A percentile compares a stretch with the other conserved stretches of the same genome.
Conservation (phyloP, 805 yeast species). For the Starmerella potacharoeniae region DNA sequence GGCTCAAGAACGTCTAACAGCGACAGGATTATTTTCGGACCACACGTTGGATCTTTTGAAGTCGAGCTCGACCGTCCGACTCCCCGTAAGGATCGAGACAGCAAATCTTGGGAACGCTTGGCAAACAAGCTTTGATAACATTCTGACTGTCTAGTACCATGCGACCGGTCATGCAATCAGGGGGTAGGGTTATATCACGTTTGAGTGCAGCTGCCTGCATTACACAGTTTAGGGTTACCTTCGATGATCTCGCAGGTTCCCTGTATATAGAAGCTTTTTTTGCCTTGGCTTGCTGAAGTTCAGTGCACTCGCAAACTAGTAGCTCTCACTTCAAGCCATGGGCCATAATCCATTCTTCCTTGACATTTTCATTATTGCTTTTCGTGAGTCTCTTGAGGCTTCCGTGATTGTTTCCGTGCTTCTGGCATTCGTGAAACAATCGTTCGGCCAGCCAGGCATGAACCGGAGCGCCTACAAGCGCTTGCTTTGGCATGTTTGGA, state of each 20-base stretch:
- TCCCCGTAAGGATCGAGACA: too few species aligned
- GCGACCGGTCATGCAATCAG: background rate
- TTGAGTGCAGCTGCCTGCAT: background rate
- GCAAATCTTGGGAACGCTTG: background rate
- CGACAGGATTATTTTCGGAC: too few species aligned
- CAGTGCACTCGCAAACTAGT: background rate
- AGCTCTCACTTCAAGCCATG: background rate
- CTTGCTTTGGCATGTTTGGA: slow-evolving; percentile 74
- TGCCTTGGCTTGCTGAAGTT: background rate
- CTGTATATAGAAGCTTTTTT: background rate
- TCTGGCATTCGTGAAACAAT: slow-evolving; percentile 82
- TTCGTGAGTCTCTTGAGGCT: slow-evolving; percentile 92
- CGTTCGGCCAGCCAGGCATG: slow-evolving; percentile 44
- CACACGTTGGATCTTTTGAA: too few species aligned
- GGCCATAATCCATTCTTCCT: slow-evolving; percentile 43
- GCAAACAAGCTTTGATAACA: background rate
- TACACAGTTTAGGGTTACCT: background rate
- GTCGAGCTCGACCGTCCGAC: too few species aligned
- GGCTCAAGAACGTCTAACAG: too few species aligned
- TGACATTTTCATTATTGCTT: slow-evolving; percentile 72
- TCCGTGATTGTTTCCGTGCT: slow-evolving; percentile 82
- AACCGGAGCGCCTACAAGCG: slow-evolving; percentile 41
- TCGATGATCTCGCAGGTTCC: background rate
- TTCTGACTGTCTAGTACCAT: background rate
- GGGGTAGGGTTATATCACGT: background rate